Evolutionary conservation across 2,329 filamentous ascomycete species (phyloP).

Genomic region (Cladosporium sp.): DNA sequence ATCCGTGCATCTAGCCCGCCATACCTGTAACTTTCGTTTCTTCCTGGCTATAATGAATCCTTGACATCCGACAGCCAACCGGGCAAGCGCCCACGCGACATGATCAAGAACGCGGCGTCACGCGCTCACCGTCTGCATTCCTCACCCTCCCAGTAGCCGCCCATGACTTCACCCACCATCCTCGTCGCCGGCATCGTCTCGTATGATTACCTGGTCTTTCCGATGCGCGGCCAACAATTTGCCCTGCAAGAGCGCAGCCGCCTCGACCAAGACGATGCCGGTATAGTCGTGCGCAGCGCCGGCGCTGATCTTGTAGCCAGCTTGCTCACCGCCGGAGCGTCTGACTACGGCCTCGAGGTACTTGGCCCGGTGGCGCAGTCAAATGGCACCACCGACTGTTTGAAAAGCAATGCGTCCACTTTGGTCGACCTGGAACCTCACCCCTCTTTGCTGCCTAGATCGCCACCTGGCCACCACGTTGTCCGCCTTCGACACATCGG

Average conservation of each 20-base stretch:
- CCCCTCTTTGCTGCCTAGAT: not conserved
- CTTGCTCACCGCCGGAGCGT: constrained; percentile 29
- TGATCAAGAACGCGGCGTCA: constrained; percentile 5
- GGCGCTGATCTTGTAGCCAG: constrained; percentile 30
- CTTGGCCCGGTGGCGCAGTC: constrained; percentile 24
- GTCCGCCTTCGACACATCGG: constrained; percentile 23
- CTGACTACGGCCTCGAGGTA: constrained; percentile 27
- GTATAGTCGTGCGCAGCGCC: constrained; percentile 28
- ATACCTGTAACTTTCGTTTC: not conserved
- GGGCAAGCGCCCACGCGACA: constrained; percentile 12
- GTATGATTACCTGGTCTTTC: constrained; percentile 30
- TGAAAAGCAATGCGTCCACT: constrained; percentile 28
- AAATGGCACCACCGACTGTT: constrained; percentile 19
- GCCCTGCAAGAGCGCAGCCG: constrained; percentile 26
- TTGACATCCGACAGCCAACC: constrained; percentile 6
- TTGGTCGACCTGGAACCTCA: constrained; percentile 25
- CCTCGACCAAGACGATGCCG: constrained; percentile 17
- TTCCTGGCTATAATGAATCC: constrained; percentile 5
- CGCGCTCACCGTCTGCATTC: constrained; percentile 3
- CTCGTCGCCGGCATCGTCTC: constrained; percentile 31
- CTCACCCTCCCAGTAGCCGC: not conserved
- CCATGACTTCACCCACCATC: constrained; percentile 17
- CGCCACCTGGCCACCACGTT: constrained; percentile 16
- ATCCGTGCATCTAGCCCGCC: not conserved
- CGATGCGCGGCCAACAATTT: constrained; percentile 22